phyloP scores from a whole-genome alignment of 495 filamentous ascomycete genomes.

The Hypoxylon cercidicola region DNA sequence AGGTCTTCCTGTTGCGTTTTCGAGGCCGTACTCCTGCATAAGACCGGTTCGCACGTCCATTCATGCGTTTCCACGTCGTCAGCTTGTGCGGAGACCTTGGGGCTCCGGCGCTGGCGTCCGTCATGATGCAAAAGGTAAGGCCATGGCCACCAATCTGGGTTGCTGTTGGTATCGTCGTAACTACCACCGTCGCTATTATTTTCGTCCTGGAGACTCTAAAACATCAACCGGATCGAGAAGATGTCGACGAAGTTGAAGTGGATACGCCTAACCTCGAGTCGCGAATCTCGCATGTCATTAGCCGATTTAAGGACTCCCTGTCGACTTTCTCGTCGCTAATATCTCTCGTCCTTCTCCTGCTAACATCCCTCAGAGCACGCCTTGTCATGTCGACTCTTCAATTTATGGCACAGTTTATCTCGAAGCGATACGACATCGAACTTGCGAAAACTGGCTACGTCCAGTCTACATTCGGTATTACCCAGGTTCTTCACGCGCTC shows the following conservation, averaged over 20 bases:
- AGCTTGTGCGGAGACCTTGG: slow-evolving; percentile 54
- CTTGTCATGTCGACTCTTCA: slow-evolving; percentile 31
- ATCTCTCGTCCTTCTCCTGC: slow-evolving; percentile 44
- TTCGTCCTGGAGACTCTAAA: slow-evolving; percentile 61
- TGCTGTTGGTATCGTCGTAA: slow-evolving; percentile 44
- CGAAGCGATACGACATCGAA: slow-evolving; percentile 43
- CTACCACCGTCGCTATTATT: slow-evolving; percentile 42
- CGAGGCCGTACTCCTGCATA: too few species aligned
- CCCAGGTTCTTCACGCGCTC: slow-evolving; percentile 31
- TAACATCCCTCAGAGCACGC: slow-evolving; percentile 30
- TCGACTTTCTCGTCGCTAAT: slow-evolving; percentile 40
- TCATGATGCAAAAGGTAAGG: slow-evolving; percentile 61
- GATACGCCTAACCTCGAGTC: slow-evolving; percentile 8
- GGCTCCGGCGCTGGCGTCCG: slow-evolving; percentile 61
- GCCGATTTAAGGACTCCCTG: slow-evolving; percentile 37
- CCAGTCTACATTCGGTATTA: slow-evolving; percentile 38
- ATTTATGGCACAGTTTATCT: slow-evolving; percentile 45
- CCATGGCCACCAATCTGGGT: slow-evolving; percentile 66
- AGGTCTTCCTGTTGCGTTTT: too few species aligned
- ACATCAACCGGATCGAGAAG: slow-evolving; percentile 14
- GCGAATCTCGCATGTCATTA: slow-evolving; percentile 26
- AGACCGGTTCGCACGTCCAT: too few species aligned
- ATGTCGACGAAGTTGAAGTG: background rate
- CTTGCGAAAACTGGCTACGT: slow-evolving; percentile 44
- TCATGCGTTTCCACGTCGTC: slow-evolving; percentile 43